Conservation (phyloP, 73 alveolate genomes). For the Paramecium tetraurelia region DNA sequence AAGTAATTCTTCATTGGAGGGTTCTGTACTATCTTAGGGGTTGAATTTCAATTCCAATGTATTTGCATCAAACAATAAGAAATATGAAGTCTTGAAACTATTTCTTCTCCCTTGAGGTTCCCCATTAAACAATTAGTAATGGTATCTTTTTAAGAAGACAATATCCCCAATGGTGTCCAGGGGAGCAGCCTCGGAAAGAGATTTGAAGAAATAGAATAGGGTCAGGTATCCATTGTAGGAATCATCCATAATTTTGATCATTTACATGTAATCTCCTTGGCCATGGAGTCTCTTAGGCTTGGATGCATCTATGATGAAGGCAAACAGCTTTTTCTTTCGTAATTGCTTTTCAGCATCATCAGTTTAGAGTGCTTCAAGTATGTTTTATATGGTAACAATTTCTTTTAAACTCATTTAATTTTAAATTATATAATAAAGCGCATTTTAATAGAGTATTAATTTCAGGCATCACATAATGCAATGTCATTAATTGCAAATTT, state of each 20-base stretch:
- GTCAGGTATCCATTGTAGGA: conserved; percentile 36
- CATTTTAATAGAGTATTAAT: not conserved
- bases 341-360: not conserved
- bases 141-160: not conserved
- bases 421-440: not conserved
- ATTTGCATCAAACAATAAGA: not conserved
- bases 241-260: conserved; percentile 24
- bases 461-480: not conserved
- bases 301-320: not conserved
- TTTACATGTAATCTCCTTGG: conserved; percentile 32
- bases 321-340: not conserved
- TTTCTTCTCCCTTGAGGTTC: not conserved
- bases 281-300: conserved; percentile 1
- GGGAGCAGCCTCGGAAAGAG: not conserved
- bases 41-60: not conserved
- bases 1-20: not conserved
- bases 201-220: not conserved
- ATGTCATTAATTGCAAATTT: conserved; percentile 4
- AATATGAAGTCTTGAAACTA: not conserved
- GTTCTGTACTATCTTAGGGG: not conserved
- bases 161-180: conserved; percentile 12
- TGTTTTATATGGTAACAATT: not conserved
- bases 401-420: not conserved
- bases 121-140: not conserved
- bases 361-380: not conserved